Conservation (phyloP, 2,329 filamentous ascomycete species). For the Diplocarpon rosae region DNA sequence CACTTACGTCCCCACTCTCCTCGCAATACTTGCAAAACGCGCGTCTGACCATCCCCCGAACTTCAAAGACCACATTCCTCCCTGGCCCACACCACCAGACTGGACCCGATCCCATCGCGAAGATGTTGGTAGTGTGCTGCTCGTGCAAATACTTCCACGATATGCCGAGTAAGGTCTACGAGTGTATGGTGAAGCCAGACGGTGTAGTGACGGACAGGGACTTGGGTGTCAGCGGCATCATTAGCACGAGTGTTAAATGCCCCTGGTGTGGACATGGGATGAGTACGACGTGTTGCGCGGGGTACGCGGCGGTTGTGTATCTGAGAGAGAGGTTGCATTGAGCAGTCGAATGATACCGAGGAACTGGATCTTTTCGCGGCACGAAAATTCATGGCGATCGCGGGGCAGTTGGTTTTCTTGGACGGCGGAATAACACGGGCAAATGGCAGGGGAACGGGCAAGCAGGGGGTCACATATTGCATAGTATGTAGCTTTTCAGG, state of each 20-base stretch:
- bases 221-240: constrained; percentile 42
- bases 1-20: constrained; percentile 10
- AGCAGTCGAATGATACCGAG: no score
- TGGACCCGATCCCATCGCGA: constrained; percentile 33
- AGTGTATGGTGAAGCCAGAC: constrained; percentile 51
- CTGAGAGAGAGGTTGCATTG: constrained; percentile 52
- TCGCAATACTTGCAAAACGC: constrained; percentile 21
- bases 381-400: no score
- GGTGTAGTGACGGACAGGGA: constrained; percentile 40
- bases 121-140: constrained; percentile 57
- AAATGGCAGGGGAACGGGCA: no score
- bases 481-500: no score
- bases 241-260: constrained; percentile 53
- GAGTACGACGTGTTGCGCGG: constrained; percentile 57
- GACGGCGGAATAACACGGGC: no score
- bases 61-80: constrained; percentile 2
- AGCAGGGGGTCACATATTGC: no score
- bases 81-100: constrained; percentile 1
- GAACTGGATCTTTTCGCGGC: no score
- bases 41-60: constrained; percentile 13
- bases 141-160: constrained; percentile 54
- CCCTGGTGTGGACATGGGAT: constrained; percentile 65
- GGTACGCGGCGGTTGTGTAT: constrained; percentile 55
- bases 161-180: constrained; percentile 52
- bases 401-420: no score